Base-by-base conservation (phyloP, 2,329 filamentous ascomycete species). In the Venturia oleaginea region DNA sequence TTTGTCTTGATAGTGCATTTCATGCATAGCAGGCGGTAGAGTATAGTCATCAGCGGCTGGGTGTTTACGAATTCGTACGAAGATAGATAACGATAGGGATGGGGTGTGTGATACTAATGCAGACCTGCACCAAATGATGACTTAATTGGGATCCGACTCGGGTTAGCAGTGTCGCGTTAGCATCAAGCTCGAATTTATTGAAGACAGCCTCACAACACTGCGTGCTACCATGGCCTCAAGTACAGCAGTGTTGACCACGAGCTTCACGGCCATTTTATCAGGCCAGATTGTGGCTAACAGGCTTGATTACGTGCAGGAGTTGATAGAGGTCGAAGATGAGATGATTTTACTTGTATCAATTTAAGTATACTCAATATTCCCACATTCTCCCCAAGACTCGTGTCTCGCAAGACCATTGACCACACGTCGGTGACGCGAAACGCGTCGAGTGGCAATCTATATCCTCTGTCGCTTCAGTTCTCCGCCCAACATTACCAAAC, bases 1-100 rank as follows among this genome's bases (percentile, higher is more conserved):
- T 60, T 13, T 34, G 51, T 57, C 51, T n/a, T n/a, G 15, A 34
- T 57, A 57, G 15, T n/a, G 51, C 51, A 57, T n/a, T 34, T n/a
- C 30, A 57, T 37, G 51, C 51, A 57, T 57, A 57, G 51, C 51
- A 57, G 51, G 51, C 51, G 51, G 30, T 22, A 57, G 27, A 57
- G 51, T 34, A 34, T n/a, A 34, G 51, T 57, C 51, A 57, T 57
- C 30, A 57, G 13, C 51, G 51, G 19, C 51, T 34, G 30, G 51
- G 51, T 6, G 8, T 57, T 57, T 22, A 57, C 30, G 51, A 34
- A 34, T 10, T 30, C 30, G 19, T 15, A 34, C 5, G 51, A 57
- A 57, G 51, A n/a, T 34, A 57, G 27, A 57, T n/a, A n/a, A n/a
- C 15, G 51, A 57, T 7, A 19, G 27, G 51, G 15, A 30, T 27